A percentile compares a stretch with the other conserved stretches of the same genome.
phyloP scores from a whole-genome alignment of 2,329 filamentous ascomycete species.

The Neofusicoccum sp. region DNA sequence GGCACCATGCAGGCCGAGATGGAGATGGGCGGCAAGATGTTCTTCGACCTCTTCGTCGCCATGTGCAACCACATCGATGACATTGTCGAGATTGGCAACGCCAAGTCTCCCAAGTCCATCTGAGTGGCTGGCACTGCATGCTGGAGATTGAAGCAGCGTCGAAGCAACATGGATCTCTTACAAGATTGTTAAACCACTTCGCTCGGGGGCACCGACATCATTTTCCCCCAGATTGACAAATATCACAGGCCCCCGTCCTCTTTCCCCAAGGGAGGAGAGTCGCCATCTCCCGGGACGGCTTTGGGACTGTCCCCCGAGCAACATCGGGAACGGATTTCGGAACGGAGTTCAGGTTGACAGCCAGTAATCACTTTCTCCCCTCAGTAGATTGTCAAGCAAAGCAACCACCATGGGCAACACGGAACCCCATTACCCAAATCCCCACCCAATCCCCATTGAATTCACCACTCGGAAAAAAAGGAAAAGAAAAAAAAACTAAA shows the following conservation, averaged over 20 bases:
- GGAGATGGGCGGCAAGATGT: conserved; percentile 90
- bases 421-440: neutral
- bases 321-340: neutral
- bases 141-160: neutral
- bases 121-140: conserved; percentile 21
- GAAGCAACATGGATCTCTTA: neutral
- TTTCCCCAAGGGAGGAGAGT: neutral
- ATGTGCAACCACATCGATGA: conserved; percentile 99
- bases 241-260: neutral
- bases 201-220: neutral
- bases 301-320: neutral
- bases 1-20: conserved; percentile 99
- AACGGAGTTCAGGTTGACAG: conserved; percentile 12
- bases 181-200: conserved; percentile 3
- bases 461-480: neutral
- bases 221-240: conserved; percentile 6
- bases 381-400: conserved; percentile 5
- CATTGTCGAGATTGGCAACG: conserved; percentile 70
- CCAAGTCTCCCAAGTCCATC: conserved; percentile 33
- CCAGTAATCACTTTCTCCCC: neutral
- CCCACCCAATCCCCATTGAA: neutral
- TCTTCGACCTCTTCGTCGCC: conserved; percentile 97
- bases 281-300: neutral
- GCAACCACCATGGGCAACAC: neutral
- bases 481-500: neutral